A percentile compares a stretch with the other conserved stretches of the same genome.
phyloP scores from a whole-genome alignment of 257 asterid species.

The Przewalskia tangutica region DNA sequence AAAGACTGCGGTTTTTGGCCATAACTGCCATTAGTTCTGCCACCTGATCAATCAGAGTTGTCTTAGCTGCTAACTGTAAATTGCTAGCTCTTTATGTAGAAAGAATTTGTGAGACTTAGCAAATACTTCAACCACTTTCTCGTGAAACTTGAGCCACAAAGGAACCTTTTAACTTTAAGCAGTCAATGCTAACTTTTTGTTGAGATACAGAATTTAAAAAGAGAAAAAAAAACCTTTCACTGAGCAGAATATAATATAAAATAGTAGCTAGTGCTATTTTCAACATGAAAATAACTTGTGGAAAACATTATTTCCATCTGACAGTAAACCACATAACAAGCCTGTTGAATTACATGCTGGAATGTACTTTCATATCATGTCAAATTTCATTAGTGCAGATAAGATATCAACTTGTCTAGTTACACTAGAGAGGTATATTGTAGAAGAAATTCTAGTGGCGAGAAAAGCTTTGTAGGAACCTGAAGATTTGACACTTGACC shows the following conservation, averaged over 20 bases:
- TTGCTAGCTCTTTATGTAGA: neutral
- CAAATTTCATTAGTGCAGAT: neutral
- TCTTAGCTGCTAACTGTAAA: neutral
- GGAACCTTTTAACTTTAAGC: neutral
- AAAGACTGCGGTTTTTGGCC: conserved; percentile 61
- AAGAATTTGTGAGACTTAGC: neutral
- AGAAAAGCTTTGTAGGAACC: conserved; percentile 30
- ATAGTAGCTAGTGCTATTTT: neutral
- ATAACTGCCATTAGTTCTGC: conserved; percentile 87
- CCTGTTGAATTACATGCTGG: neutral
- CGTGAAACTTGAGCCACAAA: neutral
- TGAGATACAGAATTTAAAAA: neutral
- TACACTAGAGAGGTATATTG: neutral
- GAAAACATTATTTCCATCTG: neutral
- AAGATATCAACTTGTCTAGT: neutral
- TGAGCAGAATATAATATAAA: neutral
- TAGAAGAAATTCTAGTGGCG: neutral
- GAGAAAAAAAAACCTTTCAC: neutral
- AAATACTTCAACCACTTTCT: neutral
- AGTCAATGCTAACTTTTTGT: neutral
- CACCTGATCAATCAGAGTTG: conserved; percentile 45
- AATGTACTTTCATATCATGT: neutral
- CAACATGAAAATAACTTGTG: neutral
- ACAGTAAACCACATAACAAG: neutral
- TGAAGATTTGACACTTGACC: conserved; percentile 91